Conservation (phyloP, 2,329 filamentous ascomycete genomes). For the Clarireedia paspali region DNA sequence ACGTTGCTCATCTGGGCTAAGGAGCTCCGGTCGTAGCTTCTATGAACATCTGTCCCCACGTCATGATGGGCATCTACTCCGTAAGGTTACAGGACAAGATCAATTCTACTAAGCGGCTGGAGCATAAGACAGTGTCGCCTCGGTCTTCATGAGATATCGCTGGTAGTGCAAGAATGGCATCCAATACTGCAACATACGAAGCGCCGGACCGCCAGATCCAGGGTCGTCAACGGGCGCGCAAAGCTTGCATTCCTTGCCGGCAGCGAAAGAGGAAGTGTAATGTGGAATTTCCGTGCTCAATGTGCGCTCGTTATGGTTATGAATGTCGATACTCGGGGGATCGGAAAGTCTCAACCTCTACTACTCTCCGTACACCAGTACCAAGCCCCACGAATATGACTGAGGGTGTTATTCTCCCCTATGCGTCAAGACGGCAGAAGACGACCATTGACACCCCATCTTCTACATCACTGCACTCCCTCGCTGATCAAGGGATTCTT, state of each 20-base stretch:
- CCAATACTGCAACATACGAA: conserved; percentile 9
- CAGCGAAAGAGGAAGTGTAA: conserved; percentile 24
- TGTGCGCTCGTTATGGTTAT: conserved; percentile 21
- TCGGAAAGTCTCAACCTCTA: neutral
- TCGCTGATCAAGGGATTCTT: conserved; percentile 12
- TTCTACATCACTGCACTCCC: conserved; percentile 9
- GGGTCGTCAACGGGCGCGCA: conserved; percentile 16
- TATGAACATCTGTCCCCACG: neutral
- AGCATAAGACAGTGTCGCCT: too few species aligned
- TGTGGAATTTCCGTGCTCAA: conserved; percentile 19
- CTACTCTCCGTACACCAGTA: neutral
- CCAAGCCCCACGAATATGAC: neutral
- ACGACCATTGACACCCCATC: neutral
- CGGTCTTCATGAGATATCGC: neutral
- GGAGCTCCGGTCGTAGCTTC: neutral
- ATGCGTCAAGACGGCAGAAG: neutral
- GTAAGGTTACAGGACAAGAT: neutral
- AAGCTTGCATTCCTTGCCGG: conserved; percentile 21
- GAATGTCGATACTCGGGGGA: conserved; percentile 17
- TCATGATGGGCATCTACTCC: neutral
- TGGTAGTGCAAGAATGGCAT: neutral
- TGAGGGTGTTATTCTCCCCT: neutral
- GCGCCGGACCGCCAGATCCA: conserved; percentile 4
- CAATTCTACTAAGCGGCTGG: too few species aligned
- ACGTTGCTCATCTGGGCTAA: neutral